phyloP scores from a whole-genome alignment of 257 asterid genomes.

The Sherardia arvensis region DNA sequence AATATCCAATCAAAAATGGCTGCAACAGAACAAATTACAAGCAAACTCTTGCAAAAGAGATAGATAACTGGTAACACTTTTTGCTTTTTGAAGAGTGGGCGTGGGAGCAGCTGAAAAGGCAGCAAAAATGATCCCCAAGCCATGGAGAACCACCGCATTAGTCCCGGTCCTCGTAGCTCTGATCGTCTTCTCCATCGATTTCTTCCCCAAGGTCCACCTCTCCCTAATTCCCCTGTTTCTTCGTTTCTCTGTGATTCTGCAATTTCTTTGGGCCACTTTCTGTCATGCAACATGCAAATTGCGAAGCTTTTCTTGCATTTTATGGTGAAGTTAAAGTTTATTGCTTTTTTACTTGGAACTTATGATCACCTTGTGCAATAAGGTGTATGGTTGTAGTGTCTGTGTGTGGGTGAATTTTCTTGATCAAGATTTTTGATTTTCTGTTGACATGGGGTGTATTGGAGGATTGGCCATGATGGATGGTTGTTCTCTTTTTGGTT shows the following conservation, averaged over 20 bases:
- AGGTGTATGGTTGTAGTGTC: background rate
- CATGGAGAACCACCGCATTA: slow-evolving; percentile 45
- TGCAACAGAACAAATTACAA: background rate
- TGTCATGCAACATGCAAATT: background rate
- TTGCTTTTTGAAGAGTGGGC: background rate
- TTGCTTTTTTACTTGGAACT: background rate
- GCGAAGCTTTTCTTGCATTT: slow-evolving; percentile 6
- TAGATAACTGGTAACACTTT: background rate
- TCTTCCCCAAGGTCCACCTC: slow-evolving; percentile 48
- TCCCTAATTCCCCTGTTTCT: background rate
- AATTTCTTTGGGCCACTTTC: background rate
- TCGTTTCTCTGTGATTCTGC: background rate
- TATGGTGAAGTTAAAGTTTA: background rate
- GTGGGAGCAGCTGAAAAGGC: slow-evolving; percentile 8
- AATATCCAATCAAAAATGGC: background rate
- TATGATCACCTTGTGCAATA: background rate
- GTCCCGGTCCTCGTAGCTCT: slow-evolving; percentile 65
- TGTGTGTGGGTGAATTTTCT: background rate
- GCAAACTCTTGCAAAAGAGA: background rate
- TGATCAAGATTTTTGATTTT: background rate
- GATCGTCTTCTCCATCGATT: slow-evolving; percentile 37
- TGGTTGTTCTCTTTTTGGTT: background rate
- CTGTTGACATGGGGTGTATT: background rate
- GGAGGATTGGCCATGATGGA: background rate
- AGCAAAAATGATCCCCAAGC: slow-evolving; percentile 46